phyloP scores from a whole-genome alignment of 768 basidiomycete genomes.

The Auricularia cornea region DNA sequence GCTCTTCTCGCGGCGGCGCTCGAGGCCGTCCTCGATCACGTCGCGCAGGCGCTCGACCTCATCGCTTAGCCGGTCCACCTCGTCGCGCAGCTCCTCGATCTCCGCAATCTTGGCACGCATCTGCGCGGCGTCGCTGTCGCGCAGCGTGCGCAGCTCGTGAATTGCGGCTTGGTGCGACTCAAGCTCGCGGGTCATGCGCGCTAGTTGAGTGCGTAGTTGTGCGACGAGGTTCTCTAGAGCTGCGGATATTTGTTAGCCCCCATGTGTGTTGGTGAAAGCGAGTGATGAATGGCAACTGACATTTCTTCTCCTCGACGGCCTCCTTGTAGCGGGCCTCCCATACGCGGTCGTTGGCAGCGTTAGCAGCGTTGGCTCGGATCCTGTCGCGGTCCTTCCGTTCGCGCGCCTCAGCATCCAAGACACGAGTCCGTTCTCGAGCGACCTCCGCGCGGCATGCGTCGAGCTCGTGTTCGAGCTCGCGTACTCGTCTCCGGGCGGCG shows the following conservation, averaged over 20 bases:
- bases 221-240: constrained; percentile 75
- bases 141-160: constrained; percentile 50
- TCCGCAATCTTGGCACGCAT: constrained; percentile 56
- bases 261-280: background rate
- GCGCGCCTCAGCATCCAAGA: constrained; percentile 42
- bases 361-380: constrained; percentile 13
- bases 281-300: constrained; percentile 30
- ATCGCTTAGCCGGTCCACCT: constrained; percentile 73
- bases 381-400: constrained; percentile 10
- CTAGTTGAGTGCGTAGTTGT: constrained; percentile 64
- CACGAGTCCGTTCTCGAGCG: constrained; percentile 54
- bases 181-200: constrained; percentile 70
- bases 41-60: constrained; percentile 84
- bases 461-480: constrained; percentile 79
- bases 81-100: constrained; percentile 55
- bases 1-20: constrained; percentile 44
- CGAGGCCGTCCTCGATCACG: constrained; percentile 80
- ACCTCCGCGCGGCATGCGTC: constrained; percentile 79
- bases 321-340: constrained; percentile 49
- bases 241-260: constrained; percentile 19
- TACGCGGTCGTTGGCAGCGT: constrained; percentile 4
- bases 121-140: constrained; percentile 52
- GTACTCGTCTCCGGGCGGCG: constrained; percentile 71
- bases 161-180: constrained; percentile 61
- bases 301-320: constrained; percentile 84